phyloP scores from a whole-genome alignment of 2,329 filamentous ascomycete genomes.

The Rasamsonia emersonii region DNA sequence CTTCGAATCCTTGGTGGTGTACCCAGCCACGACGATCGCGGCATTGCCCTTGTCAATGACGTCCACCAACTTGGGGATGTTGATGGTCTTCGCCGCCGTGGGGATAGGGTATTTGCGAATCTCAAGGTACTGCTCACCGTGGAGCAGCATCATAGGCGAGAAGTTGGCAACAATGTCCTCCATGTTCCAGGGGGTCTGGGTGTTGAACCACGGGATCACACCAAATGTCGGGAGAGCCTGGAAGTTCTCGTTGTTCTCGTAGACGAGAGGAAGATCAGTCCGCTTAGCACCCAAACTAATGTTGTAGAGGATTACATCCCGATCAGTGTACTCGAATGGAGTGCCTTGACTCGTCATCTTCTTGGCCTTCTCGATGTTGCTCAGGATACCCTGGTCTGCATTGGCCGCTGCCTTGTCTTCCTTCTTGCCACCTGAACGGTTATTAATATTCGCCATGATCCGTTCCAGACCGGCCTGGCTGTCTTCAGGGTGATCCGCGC shows the following conservation, averaged over 20 bases:
- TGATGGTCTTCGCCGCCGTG: slow-evolving; percentile 67
- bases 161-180: slow-evolving; percentile 89
- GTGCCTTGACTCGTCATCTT: slow-evolving; percentile 62
- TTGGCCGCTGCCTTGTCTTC: slow-evolving; percentile 41
- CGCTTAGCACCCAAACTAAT: slow-evolving; percentile 87
- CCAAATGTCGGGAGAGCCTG: slow-evolving; percentile 91
- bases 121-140: slow-evolving; percentile 98
- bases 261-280: slow-evolving; percentile 78
- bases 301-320: slow-evolving; percentile 91
- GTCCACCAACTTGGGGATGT: slow-evolving; percentile 74
- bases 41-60: slow-evolving; percentile 93
- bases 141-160: slow-evolving; percentile 95
- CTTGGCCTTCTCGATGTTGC: slow-evolving; percentile 68
- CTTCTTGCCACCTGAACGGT: slow-evolving; percentile 46
- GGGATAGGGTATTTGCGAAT: slow-evolving; percentile 86
- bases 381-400: slow-evolving; percentile 57
- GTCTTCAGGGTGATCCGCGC: slow-evolving; percentile 78
- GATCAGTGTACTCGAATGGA: slow-evolving; percentile 74
- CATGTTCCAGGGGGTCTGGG: slow-evolving; percentile 69
- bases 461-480: slow-evolving; percentile 68
- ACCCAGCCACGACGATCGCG: slow-evolving; percentile 70
- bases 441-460: slow-evolving; percentile 76
- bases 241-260: slow-evolving; percentile 86
- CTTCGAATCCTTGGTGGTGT: slow-evolving; percentile 73
- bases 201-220: slow-evolving; percentile 88